Base-by-base conservation (phyloP, 2,329 filamentous ascomycete genomes). In the Colletotrichum ledebouriae region DNA sequence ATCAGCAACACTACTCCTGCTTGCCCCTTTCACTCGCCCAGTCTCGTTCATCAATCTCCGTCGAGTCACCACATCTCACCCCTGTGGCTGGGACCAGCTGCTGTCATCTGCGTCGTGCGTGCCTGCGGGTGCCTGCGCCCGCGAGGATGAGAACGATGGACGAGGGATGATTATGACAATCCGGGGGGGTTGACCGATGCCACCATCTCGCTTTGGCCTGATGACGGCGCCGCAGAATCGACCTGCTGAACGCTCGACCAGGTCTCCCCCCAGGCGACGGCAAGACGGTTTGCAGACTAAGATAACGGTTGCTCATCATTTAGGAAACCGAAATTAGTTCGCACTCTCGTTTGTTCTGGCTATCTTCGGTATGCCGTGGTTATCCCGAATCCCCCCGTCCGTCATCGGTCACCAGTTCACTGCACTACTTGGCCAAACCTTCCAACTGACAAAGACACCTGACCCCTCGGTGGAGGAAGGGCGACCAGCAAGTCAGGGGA, bases 381-480 rank as follows among this genome's bases (percentile, higher is more conserved):
- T 37, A 52, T 65, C 61, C 62, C 49, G 47, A 55, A 49, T 49
- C 49, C 12, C 49, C 47, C 15, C 55, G 34, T 39, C 53, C 65
- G 61, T 56, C 56, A 55, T 59, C 66, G 56, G 61, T 69, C 66
- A 69, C 57, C 61, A 41, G 62, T 59, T 55, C 34, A 53, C 61
- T 60, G 53, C 64, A 46, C 25, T 59, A 34, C 29, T 29, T 55
- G 59, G 52, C 65, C 55, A 66, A 41, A 49, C 55, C 34, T 17
- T 56, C 61, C 66, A 49, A 56, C 56, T 69, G 66, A 69, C 66
- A 66, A 65, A 59, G 61, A 44, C 67, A 69, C 67, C 67, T 69
- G 67, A 69, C 67, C 63, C 46, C 65, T 63, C 63, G 57, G 63
- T 67, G 67, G 63, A 62, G 63, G 66, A 67, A 15, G 37, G 52